Evolutionary conservation across 495 filamentous ascomycete species (phyloP), one percentile per base, ranked within the genome.

Genomic region (Platismatia glauca): DNA sequence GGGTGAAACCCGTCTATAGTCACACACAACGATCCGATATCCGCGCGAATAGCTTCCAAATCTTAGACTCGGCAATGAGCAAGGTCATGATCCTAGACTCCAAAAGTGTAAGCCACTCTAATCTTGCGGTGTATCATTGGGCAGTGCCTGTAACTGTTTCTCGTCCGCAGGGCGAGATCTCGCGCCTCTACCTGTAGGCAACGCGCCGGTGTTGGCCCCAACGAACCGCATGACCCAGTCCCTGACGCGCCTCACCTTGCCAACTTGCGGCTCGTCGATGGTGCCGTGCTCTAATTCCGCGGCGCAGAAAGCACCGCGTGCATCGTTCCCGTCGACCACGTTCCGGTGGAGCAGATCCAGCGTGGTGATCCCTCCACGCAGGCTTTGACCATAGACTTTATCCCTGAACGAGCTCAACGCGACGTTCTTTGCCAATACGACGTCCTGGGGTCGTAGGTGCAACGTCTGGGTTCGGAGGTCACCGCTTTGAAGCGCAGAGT

Each of bases 221-320:
- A 94, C 86, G 75, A 92, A 94, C 55, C 77, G 76, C 59, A 84
- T 71, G 53, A 89, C 82, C 91, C 91, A 96, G 61, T 87, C 81
- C 60, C 79, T 78, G 55, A 95, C 90, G 60, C 76, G 80, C 68
- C 77, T 75, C 43, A 85, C 81, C 74, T 90, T 94, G 50, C 76
- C 75, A 37, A 83, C 69, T 69, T 81, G 82, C 57, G 73, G 78
- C 72, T 85, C 77, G 8, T 61, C 69, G 16, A 44, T 64, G 37
- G 64, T 68, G 6, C 57, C 69, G 7, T 67, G 34, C 18, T 69
- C 64, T n/a, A 74, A 61, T 44, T 64, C 62, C 37, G 60, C 57
- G 1, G 60, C 59, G 34, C 60, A 68, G 64, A 75, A 80, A 27
- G 74, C 64, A 35, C 77, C 79, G 35, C 64, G 71, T 55, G 69